These are phyloP conservation scores for Euphorbia lathyris DNA, from an alignment of 345 rosid species.

Conservation along the genomic window DNA sequence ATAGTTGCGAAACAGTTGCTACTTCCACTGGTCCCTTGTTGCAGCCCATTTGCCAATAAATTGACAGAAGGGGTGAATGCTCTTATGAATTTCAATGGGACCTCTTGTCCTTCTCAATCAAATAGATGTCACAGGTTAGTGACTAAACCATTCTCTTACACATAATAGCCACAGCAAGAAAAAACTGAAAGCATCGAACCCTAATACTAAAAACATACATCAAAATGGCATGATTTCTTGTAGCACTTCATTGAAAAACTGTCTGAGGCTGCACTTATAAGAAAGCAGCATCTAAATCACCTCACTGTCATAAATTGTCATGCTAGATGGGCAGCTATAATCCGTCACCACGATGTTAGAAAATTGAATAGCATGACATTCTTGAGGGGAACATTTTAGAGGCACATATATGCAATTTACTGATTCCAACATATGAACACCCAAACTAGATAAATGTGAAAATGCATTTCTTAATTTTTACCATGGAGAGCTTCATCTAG, in stretches of 20 bases:
- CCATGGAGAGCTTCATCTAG: constrained; percentile 98
- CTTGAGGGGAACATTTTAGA: background rate
- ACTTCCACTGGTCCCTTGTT: background rate
- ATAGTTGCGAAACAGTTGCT: no score
- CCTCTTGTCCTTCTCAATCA: background rate
- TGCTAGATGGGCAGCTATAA: no score
- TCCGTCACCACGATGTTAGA: background rate
- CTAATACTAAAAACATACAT: background rate
- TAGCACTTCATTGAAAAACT: background rate
- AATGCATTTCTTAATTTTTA: constrained; percentile 26
- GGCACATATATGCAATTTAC: background rate
- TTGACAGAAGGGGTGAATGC: background rate
- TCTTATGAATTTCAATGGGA: constrained; percentile 6
- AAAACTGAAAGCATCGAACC: no score
- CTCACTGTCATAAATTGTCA: background rate
- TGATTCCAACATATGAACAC: background rate
- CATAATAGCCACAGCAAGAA: background rate
- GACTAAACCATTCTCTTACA: background rate
- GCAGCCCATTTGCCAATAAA: background rate
- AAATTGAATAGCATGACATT: background rate
- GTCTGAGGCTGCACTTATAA: background rate
- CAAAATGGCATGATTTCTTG: background rate
- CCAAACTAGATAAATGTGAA: constrained; percentile 10
- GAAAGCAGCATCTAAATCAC: background rate
- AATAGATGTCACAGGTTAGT: background rate